Conservation (phyloP, 129 eudicot species). For the Lactuca sativa region DNA sequence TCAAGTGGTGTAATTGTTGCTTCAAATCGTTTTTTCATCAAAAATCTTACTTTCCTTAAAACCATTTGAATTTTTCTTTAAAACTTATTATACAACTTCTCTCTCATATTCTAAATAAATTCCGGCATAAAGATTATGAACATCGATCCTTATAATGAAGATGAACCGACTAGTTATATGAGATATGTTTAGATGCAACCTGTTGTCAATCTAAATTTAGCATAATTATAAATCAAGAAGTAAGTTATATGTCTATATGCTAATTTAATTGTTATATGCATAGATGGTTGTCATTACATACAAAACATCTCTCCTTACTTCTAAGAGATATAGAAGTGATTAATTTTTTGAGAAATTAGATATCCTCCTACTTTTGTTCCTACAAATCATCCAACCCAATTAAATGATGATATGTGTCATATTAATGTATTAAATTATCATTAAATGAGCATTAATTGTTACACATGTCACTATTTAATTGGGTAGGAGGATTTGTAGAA, state of each 20-base stretch:
- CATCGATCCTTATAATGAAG: constrained; percentile 90
- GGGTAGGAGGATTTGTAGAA: too few relatives aligned
- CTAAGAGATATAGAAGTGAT: constrained; percentile 92
- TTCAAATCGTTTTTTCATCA: neutral
- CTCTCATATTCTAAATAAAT: constrained; percentile 9
- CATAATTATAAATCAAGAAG: neutral
- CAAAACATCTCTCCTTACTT: constrained; percentile 80
- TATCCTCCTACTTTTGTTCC: too few relatives aligned
- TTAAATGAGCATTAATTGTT: too few relatives aligned
- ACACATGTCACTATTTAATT: too few relatives aligned
- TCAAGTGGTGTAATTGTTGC: too few relatives aligned
- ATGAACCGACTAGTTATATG: constrained; percentile 71
- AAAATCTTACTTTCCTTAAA: too few relatives aligned
- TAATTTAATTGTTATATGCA: constrained; percentile 16
- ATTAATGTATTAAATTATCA: too few relatives aligned
- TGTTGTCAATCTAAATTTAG: constrained; percentile 16
- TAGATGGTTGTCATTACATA: constrained; percentile 98
- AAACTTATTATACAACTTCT: constrained; percentile 15
- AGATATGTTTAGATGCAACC: constrained; percentile 83
- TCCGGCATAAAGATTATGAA: constrained; percentile 67
- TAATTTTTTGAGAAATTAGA: too few relatives aligned
- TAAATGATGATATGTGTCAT: too few relatives aligned
- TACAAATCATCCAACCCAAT: too few relatives aligned
- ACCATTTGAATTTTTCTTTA: neutral
- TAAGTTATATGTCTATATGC: constrained; percentile 20